Evolutionary conservation across 2,329 filamentous ascomycete genomes (phyloP), one percentile per base, ranked within the genome.

Genomic region (Aspergillus caelatus): DNA sequence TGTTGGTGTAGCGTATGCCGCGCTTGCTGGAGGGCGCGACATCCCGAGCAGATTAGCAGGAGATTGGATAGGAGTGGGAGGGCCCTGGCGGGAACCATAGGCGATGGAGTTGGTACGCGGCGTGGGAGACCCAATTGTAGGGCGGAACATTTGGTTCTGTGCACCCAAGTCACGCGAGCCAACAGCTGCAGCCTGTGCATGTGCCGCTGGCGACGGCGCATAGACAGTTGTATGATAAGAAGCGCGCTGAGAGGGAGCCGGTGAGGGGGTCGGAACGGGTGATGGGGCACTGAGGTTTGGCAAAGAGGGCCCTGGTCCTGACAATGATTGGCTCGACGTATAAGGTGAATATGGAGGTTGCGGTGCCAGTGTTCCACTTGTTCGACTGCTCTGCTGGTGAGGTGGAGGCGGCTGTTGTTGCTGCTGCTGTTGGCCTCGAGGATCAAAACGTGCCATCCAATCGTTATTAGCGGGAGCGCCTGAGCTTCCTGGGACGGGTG

Each of bases 401-500:
- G 69, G 69, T 52, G 64, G 66, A 30, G 68, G 69, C 26, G 68
- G 69, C 4, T 67, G 63, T 60, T 70, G 74, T 4, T 69, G 60
- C 45, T 26, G 60, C 45, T 70, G 71, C 21, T 75, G 74, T 57
- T 78, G 77, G 28, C 73, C 74, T 58, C 78, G 68, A 28, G 78
- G 78, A 62, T 80, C 78, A 62, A 80, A 79, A 46, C 78, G 74
- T 52, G 77, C 76, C 72, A 80, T 77, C 78, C 78, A 80, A 62
- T 80, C 78, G 60, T 75, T 76, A 59, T 70, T 77, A 10, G 72
- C 68, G 7, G 75, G 68, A 16, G 72, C 58, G 34, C 68, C 70
- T 11, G 75, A 68, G 43, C 68, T 59, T 19, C 68, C 72, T 21
- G 72, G 60, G 16, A 72, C 62, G 21, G 74, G 64, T 7, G 69